A percentile compares a stretch with the other conserved stretches of the same genome.
These are phyloP conservation scores for Colletotrichum cereale DNA, from an alignment of 2,329 filamentous ascomycete species.

Conservation along the genomic window DNA sequence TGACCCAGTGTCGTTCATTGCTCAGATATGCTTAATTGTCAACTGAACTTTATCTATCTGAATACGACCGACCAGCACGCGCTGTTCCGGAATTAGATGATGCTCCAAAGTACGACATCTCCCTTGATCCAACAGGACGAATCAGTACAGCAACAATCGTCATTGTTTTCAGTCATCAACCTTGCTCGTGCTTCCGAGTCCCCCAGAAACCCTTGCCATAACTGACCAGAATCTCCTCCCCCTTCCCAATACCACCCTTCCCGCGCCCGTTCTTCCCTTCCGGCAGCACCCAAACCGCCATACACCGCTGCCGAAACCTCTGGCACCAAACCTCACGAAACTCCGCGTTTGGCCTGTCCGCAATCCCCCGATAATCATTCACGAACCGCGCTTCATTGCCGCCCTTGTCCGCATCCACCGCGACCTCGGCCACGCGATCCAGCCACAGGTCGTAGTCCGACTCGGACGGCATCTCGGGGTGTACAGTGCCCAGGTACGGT, in stretches of 20 bases:
- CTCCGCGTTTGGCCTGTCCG: constrained; percentile 66
- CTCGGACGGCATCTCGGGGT: constrained; percentile 53
- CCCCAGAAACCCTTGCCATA: constrained; percentile 77
- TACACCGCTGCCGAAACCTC: constrained; percentile 63
- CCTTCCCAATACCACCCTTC: constrained; percentile 63
- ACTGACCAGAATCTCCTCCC: constrained; percentile 74
- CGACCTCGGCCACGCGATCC: constrained; percentile 66
- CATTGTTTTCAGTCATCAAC: neutral
- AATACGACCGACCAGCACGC: neutral
- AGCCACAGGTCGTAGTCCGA: constrained; percentile 76
- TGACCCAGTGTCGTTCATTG: neutral
- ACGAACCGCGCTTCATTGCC: constrained; percentile 77
- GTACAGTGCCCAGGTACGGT: constrained; percentile 72
- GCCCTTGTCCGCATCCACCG: constrained; percentile 68
- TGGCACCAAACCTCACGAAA: constrained; percentile 71
- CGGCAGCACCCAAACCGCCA: constrained; percentile 69
- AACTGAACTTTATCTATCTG: neutral
- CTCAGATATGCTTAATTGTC: neutral
- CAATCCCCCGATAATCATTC: constrained; percentile 75
- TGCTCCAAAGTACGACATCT: neutral
- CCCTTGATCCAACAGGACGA: neutral
- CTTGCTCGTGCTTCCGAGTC: neutral
- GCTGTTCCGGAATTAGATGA: neutral
- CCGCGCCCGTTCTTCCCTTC: constrained; percentile 53
- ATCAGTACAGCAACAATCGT: neutral